A percentile compares a stretch with the other conserved stretches of the same genome.
These are phyloP conservation scores for Elongisporangium undulatum DNA, from an alignment of 352 stramenopile genomes.

Conservation along the genomic window DNA sequence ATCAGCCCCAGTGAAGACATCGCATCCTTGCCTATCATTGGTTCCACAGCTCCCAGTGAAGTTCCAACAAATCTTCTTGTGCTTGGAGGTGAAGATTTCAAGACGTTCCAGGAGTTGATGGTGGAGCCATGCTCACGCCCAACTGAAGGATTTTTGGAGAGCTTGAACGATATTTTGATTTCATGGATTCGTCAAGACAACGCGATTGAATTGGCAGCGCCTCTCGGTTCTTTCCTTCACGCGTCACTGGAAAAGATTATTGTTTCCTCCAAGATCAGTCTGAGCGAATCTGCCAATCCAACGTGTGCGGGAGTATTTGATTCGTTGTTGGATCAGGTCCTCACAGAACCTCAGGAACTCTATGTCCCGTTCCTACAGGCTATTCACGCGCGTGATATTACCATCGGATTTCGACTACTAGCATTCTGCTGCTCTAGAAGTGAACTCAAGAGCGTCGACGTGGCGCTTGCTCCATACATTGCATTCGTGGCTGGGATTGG, in stretches of 20 bases:
- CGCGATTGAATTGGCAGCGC: constrained; percentile 51
- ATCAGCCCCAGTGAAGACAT: constrained; percentile 2
- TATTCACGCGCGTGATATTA: constrained; percentile 70
- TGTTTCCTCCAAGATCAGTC: constrained; percentile 65
- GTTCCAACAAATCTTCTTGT: constrained; percentile 50
- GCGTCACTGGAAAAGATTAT: constrained; percentile 68
- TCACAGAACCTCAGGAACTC: constrained; percentile 60
- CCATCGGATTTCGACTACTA: constrained; percentile 71
- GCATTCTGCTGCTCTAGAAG: constrained; percentile 69
- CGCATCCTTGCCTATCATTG: not conserved
- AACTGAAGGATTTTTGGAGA: constrained; percentile 72
- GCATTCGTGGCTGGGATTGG: constrained; percentile 56
- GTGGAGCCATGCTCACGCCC: constrained; percentile 53
- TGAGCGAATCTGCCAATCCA: constrained; percentile 53
- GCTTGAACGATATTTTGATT: constrained; percentile 79
- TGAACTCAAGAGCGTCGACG: constrained; percentile 43
- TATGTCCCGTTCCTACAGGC: constrained; percentile 79
- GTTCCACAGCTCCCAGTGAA: constrained; percentile 12
- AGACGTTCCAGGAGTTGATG: constrained; percentile 72
- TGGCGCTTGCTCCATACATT: constrained; percentile 56
- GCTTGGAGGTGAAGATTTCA: constrained; percentile 68
- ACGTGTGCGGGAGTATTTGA: constrained; percentile 66
- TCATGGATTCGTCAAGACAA: constrained; percentile 81
- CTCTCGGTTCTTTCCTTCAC: constrained; percentile 60
- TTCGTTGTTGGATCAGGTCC: constrained; percentile 77